Base-by-base conservation (phyloP, 1,139 yeast species). In the Sugiyamaella neomexicana region DNA sequence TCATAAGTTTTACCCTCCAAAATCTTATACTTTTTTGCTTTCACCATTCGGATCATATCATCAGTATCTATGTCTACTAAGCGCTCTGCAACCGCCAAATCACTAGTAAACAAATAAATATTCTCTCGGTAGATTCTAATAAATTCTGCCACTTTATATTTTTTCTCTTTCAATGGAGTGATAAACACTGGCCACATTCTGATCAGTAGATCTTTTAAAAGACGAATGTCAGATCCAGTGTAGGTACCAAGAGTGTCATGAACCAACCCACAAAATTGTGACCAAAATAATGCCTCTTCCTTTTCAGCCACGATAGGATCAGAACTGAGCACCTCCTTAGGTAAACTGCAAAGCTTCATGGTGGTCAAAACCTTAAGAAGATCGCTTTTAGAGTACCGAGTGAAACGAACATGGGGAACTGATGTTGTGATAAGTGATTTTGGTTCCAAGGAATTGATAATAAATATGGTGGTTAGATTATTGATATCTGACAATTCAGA, bases 171-270 rank as follows among this genome's bases (percentile, higher is more conserved):
- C 0, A 81, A 63, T 0, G 81, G 80, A 34, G 70, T 72, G 1
- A 74, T 72, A 64, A 82, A 82, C 16, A 64, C 65, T 1, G 78
- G 78, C 89, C 89, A 84, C 20, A 81, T 62, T 40, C 72, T 72
- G 8, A 62, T 54, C 29, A 79, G 70, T 0, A 81, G 72, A 55
- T 79, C 79, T 38, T 67, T 65, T 13, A 84, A 63, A 1, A 76
- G 61, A 15, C 70, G 66, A 49, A 83, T 59, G 61, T 83, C 80
- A 0, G 84, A 73, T 0, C 86, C 86, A 0, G 83, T 74, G 61
- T 76, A 82, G 1, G 81, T 75, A 53, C 68, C 77, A 55, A 75
- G 76, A 16, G 83, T 72, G 57, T 80, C 84, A 20, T 81, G 80
- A 1, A 82, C 72, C 27, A 82, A 66, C 44, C 78, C 76, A 27